These are phyloP conservation scores for Populus hybrid DNA, from an alignment of 441 rosid species.

Conservation along the genomic window DNA sequence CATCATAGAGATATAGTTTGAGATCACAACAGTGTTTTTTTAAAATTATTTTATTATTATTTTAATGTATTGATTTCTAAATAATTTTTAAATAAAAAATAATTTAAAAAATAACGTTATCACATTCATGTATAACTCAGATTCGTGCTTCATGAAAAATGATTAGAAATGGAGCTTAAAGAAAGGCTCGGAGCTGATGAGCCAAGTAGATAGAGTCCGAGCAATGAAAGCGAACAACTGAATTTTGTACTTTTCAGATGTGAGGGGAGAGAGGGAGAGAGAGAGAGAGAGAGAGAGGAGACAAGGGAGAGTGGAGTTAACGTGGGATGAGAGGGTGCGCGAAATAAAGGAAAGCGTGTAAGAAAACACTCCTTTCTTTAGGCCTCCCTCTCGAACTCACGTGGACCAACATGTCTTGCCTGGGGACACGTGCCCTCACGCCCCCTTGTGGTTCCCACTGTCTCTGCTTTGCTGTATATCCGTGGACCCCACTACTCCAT, in stretches of 20 bases:
- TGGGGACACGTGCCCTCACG: conserved; percentile 52
- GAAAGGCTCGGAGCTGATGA: background rate
- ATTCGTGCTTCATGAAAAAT: no score
- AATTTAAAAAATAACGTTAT: no score
- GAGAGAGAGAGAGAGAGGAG: conserved; percentile 16
- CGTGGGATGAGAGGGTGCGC: conserved; percentile 41
- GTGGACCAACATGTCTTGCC: conserved; percentile 72
- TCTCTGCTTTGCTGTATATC: background rate
- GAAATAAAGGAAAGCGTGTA: conserved; percentile 32
- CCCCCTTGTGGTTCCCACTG: conserved; percentile 17
- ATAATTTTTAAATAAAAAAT: no score
- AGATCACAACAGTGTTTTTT: rapidly evolving
- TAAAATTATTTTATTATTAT: no score
- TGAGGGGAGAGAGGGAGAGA: conserved; percentile 2
- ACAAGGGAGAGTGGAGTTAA: conserved; percentile 46
- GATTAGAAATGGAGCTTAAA: background rate
- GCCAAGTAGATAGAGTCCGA: background rate
- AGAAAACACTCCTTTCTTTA: conserved; percentile 8
- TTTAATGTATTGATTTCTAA: no score
- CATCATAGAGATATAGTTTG: background rate
- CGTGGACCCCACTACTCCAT: conserved; percentile 20
- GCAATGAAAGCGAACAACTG: background rate
- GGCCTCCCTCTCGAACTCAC: conserved; percentile 35
- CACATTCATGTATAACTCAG: no score
- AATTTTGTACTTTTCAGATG: background rate